These are phyloP conservation scores for Escovopsis sp. DNA, from an alignment of 2,329 filamentous ascomycete species.

Conservation along the genomic window DNA sequence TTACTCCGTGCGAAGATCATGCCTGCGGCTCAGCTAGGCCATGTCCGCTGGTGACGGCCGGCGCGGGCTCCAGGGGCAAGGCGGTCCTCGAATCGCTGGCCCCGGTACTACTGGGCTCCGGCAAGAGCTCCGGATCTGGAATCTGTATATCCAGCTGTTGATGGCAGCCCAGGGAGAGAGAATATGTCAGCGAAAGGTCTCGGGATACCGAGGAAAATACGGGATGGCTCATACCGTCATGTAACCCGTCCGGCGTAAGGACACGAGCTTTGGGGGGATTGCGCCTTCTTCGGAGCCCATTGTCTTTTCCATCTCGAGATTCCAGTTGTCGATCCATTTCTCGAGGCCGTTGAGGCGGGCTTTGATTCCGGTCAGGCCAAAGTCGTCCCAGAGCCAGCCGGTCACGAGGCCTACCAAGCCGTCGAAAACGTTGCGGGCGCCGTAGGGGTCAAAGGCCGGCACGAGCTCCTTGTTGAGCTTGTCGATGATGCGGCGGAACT, in stretches of 20 bases:
- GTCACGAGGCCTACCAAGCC: constrained; percentile 66
- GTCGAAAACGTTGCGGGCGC: constrained; percentile 64
- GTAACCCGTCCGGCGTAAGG: constrained; percentile 71
- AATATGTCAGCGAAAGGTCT: constrained; percentile 6
- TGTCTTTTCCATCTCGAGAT: constrained; percentile 50
- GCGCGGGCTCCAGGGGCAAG: constrained; percentile 19
- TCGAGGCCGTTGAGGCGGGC: constrained; percentile 56
- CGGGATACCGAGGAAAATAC: background rate
- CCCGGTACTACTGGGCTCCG: constrained; percentile 29
- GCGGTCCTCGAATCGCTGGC: constrained; percentile 23
- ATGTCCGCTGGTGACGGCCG: constrained; percentile 12
- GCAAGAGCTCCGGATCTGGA: constrained; percentile 57
- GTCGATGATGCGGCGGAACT: constrained; percentile 71
- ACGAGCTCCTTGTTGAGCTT: constrained; percentile 67
- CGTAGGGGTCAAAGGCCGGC: constrained; percentile 68
- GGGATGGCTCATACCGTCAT: constrained; percentile 47
- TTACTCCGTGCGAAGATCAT: no score
- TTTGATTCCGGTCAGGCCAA: constrained; percentile 67
- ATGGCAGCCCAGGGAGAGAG: background rate
- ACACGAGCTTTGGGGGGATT: constrained; percentile 55
- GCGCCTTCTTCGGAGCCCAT: constrained; percentile 34
- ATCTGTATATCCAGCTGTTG: constrained; percentile 64
- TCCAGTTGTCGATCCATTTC: constrained; percentile 77
- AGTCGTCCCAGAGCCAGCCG: constrained; percentile 89
- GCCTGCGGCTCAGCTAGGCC: background rate